phyloP scores from a whole-genome alignment of 306 rosid species.

The Leucaena leucocephala region DNA sequence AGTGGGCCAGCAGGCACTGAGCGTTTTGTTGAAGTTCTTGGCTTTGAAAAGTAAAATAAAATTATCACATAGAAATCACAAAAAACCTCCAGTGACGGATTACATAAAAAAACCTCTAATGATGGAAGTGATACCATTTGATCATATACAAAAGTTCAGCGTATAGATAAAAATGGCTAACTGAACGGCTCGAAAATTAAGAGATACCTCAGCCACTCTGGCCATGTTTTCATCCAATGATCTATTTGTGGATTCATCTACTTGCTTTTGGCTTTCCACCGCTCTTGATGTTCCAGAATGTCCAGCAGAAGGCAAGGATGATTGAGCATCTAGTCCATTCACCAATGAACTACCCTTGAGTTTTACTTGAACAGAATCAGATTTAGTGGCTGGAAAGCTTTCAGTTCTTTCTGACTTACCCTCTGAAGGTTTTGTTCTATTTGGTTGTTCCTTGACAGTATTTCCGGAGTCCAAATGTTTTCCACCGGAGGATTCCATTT shows the following conservation, averaged over 20 bases:
- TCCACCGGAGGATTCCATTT: conserved; percentile 64
- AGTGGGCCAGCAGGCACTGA: conserved; percentile 62
- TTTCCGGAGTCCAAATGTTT: conserved; percentile 61
- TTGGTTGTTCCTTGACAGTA: conserved; percentile 61
- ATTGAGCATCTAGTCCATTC: conserved; percentile 74
- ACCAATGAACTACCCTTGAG: conserved; percentile 55
- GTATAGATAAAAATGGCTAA: conserved; percentile 24
- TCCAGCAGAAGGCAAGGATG: conserved; percentile 53
- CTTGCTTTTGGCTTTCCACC: conserved; percentile 65
- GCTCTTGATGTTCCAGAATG: conserved; percentile 72
- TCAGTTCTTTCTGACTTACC: conserved; percentile 71
- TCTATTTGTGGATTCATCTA: conserved; percentile 66
- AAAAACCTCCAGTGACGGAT: neutral
- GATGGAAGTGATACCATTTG: conserved; percentile 28
- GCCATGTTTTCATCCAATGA: conserved; percentile 59
- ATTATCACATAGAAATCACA: conserved; percentile 7
- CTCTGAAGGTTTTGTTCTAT: conserved; percentile 59
- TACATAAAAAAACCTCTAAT: neutral
- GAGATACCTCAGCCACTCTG: conserved; percentile 73
- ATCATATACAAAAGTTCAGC: neutral
- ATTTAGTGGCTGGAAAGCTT: conserved; percentile 49
- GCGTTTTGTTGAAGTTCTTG: conserved; percentile 68
- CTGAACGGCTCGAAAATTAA: conserved; percentile 17
- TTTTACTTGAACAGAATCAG: conserved; percentile 75
- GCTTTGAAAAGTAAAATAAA: conserved; percentile 56